A percentile compares a stretch with the other conserved stretches of the same genome.
Evolutionary conservation across 139 green algal species (phyloP).

Genomic region (Yamagishiella unicocca): DNA sequence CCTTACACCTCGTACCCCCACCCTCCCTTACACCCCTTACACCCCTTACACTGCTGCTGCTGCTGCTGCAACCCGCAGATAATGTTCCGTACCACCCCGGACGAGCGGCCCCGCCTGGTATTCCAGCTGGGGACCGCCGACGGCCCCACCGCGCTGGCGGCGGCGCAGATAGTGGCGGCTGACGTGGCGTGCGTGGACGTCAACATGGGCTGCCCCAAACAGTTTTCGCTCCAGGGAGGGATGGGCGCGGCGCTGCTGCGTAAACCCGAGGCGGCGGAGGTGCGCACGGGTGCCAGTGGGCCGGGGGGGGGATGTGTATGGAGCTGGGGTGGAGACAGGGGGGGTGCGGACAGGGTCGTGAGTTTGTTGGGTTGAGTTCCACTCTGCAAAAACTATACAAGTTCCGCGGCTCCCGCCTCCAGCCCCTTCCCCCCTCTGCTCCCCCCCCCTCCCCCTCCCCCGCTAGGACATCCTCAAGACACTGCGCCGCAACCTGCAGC

Average conservation of each 20-base stretch:
- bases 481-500: slow-evolving; percentile 6
- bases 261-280: slow-evolving; percentile 30
- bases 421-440: not conserved
- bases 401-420: too few relatives aligned
- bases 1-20: too few relatives aligned
- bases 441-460: not conserved
- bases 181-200: slow-evolving; percentile 16
- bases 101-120: slow-evolving; percentile 27
- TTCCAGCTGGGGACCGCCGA: slow-evolving; percentile 37
- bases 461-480: slow-evolving; percentile 33
- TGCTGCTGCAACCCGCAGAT: not conserved
- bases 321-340: too few relatives aligned
- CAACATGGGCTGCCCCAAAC: slow-evolving; percentile 42
- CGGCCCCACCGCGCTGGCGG: not conserved
- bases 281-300: not conserved
- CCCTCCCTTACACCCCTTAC: not conserved
- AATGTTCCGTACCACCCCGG: slow-evolving; percentile 22
- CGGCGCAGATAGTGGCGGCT: not conserved
- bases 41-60: not conserved
- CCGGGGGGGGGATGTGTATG: too few relatives aligned
- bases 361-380: too few relatives aligned
- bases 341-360: too few relatives aligned
- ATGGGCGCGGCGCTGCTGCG: slow-evolving; percentile 38
- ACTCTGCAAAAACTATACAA: too few relatives aligned
- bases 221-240: slow-evolving; percentile 30